A percentile compares a stretch with the other conserved stretches of the same genome.
These are phyloP conservation scores for Telopea speciosissima DNA, from an alignment of 177 flowering plant genomes.

Conservation along the genomic window DNA sequence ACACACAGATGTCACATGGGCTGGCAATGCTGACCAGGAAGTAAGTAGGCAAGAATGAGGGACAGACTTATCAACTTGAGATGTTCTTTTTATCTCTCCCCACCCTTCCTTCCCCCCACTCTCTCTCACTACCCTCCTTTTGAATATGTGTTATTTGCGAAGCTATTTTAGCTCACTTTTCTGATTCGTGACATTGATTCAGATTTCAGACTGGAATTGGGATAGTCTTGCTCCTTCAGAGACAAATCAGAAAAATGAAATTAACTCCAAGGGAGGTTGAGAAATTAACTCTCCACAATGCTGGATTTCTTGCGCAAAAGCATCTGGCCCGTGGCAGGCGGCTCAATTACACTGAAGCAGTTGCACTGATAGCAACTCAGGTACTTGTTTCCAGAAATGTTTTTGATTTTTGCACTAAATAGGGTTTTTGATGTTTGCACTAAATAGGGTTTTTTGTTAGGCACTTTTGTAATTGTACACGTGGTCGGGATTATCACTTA, in stretches of 20 bases:
- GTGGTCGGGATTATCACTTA: background rate
- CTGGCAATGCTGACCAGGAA: too few species aligned
- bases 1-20: too few species aligned
- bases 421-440: background rate
- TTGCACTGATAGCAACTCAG: constrained; percentile 91
- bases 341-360: constrained; percentile 85
- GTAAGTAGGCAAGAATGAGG: background rate
- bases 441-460: background rate
- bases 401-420: background rate
- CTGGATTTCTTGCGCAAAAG: constrained; percentile 93
- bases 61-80: background rate
- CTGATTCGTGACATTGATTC: constrained; percentile 1
- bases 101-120: too few species aligned
- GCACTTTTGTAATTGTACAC: background rate
- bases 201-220: background rate
- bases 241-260: constrained; percentile 42
- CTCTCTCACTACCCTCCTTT: background rate
- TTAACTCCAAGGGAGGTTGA: constrained; percentile 82
- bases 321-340: constrained; percentile 82
- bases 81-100: background rate
- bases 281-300: constrained; percentile 69
- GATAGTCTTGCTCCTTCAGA: too few species aligned
- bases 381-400: constrained; percentile 21
- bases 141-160: background rate
- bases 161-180: background rate